Evolutionary conservation across 352 stramenopile genomes (phyloP).

Genomic region (Blastocystis sp.): DNA sequence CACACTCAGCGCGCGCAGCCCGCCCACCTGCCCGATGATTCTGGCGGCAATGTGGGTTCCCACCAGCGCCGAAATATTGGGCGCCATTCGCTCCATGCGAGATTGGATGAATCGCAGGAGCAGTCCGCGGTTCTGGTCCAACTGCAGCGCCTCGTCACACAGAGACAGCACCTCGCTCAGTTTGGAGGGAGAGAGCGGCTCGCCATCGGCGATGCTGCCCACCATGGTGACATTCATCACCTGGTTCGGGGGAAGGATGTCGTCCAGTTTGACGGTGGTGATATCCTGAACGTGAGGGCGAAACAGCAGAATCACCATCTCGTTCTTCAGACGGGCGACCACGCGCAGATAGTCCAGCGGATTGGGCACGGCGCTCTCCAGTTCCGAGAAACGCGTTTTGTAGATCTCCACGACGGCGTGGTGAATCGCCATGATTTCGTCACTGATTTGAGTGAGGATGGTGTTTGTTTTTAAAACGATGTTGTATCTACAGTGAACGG

Average conservation of each 20-base stretch:
- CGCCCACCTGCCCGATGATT: constrained; percentile 88
- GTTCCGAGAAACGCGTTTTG: constrained; percentile 86
- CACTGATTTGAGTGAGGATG: constrained; percentile 84
- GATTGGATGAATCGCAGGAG: constrained; percentile 86
- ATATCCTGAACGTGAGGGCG: constrained; percentile 77
- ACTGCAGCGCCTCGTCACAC: constrained; percentile 82
- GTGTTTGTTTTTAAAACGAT: constrained; percentile 85
- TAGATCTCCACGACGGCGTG: constrained; percentile 86
- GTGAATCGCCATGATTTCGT: constrained; percentile 85
- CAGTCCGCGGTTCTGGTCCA: constrained; percentile 80
- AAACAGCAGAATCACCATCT: constrained; percentile 75
- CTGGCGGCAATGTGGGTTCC: constrained; percentile 87
- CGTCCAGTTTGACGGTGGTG: constrained; percentile 83
- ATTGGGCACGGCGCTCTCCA: constrained; percentile 87
- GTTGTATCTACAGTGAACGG: constrained; percentile 76
- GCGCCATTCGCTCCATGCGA: constrained; percentile 85
- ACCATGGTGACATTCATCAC: constrained; percentile 90
- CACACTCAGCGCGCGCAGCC: constrained; percentile 84
- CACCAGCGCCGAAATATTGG: constrained; percentile 87
- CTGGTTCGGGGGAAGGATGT: constrained; percentile 84
- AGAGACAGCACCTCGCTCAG: constrained; percentile 78
- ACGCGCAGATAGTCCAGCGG: constrained; percentile 86
- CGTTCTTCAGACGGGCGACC: constrained; percentile 85
- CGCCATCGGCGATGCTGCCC: constrained; percentile 83
- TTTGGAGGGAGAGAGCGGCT: constrained; percentile 77